Evolutionary conservation across 768 basidiomycete species (phyloP), one percentile per base, ranked within the genome.

Genomic region (Roridomyces roridus): DNA sequence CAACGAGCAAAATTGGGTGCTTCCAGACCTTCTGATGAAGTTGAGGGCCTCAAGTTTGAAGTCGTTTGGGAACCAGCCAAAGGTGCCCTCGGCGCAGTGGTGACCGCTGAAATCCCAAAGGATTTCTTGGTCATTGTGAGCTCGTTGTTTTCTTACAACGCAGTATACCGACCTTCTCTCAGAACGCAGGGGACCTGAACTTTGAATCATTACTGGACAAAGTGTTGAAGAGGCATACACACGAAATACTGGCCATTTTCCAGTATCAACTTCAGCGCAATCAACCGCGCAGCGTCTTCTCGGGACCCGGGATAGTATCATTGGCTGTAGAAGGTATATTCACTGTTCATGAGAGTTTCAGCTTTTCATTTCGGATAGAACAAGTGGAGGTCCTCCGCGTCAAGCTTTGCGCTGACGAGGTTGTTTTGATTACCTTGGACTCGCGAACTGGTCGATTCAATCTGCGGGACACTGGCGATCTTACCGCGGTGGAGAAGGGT

Each of bases 391-490:
- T 84, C 28, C 78, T 95, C 41, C 86, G 81, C 24, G 78, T 90
- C 11, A 84, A 86, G 62, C 74, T 94, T 17, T 92, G 89, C 63
- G 86, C 86, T 2, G 88, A 91, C 57, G 89, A 94, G 65, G 74
- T 87, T 15, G 86, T 93, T 18, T 76, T 88, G 21, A 81, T 96
- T 43, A 86, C 87, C 4, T 84, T 96, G 36, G 94, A 96, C 62
- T 73, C 86, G 5, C 80, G 92, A 60, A 94, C 90, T 0, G 94
- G 94, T 6, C 83, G 85, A 29, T 73, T 96, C 59, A 88, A 83
- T 58, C 77, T 96, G 43, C 81, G 87, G 21, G 94, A 96, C 70
- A 89, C 86, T 3, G 92, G 92, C 7, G 89, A 91, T 65, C 82
- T 93, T 20, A 86, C 88, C 2, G 85, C 89, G 10, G 86, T 88